Conservation (phyloP, 2,329 filamentous ascomycete species). For the Emergomyces orientalis region DNA sequence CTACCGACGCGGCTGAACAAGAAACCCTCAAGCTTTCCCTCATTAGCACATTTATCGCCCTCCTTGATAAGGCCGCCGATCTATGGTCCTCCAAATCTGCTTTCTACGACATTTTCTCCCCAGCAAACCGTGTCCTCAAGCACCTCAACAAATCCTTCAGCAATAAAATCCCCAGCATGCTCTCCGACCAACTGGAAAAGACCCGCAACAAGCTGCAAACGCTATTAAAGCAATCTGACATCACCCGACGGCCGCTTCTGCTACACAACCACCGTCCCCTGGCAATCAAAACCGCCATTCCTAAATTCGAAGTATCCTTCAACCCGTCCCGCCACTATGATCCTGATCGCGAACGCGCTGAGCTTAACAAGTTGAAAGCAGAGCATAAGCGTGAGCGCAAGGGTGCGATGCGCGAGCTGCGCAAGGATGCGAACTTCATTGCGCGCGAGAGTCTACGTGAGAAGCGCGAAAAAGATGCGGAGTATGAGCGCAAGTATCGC, state of each 20-base stretch:
- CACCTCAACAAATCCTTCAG: slow-evolving; percentile 51
- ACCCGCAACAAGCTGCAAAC: slow-evolving; percentile 31
- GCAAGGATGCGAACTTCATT: slow-evolving; percentile 92
- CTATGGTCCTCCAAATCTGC: slow-evolving; percentile 65
- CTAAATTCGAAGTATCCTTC: slow-evolving; percentile 93
- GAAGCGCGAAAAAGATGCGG: slow-evolving; percentile 88
- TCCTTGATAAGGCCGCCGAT: slow-evolving; percentile 60
- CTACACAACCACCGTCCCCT: slow-evolving; percentile 83
- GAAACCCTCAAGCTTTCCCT: slow-evolving; percentile 49
- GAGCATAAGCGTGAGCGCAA: slow-evolving; percentile 95
- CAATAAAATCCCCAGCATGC: slow-evolving; percentile 40
- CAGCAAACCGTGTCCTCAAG: slow-evolving; percentile 49
- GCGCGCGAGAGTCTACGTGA: slow-evolving; percentile 78
- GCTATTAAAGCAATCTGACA: slow-evolving; percentile 49
- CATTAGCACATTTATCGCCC: slow-evolving; percentile 52
- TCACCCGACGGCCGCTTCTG: slow-evolving; percentile 66
- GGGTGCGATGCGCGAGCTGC: slow-evolving; percentile 83
- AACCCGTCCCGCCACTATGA: slow-evolving; percentile 97
- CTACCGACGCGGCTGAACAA: slow-evolving; percentile 14
- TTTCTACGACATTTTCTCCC: slow-evolving; percentile 70
- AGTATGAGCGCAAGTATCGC: slow-evolving; percentile 95
- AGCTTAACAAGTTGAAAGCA: slow-evolving; percentile 70
- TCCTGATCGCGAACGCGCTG: slow-evolving; percentile 79
- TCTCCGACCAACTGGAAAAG: slow-evolving; percentile 24
- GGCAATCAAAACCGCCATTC: slow-evolving; percentile 77